These are phyloP conservation scores for Funneliformis mosseae DNA, from an alignment of 192 early-diverging fungal species.

Conservation along the genomic window DNA sequence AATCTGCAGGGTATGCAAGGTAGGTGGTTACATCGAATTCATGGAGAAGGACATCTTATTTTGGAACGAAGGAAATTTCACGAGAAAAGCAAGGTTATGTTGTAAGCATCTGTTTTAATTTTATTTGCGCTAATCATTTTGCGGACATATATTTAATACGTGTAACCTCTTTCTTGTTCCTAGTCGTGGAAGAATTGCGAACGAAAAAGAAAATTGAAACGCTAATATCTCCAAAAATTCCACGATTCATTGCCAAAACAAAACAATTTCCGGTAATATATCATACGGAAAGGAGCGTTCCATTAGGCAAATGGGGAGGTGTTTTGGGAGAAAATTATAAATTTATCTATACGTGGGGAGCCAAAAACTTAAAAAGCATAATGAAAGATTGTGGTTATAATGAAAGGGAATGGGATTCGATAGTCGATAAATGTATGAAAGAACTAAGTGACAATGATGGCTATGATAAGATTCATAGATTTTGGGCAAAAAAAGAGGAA, in stretches of 20 bases:
- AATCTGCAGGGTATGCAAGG: neutral
- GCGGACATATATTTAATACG: too few relatives aligned
- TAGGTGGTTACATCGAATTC: neutral
- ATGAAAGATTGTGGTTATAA: neutral
- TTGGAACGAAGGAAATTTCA: neutral
- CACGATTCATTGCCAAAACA: neutral
- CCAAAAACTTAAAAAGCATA: neutral
- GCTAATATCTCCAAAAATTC: neutral
- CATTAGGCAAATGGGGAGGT: neutral
- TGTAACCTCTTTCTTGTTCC: neutral
- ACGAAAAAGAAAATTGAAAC: neutral
- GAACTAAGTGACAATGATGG: neutral
- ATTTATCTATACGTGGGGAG: neutral
- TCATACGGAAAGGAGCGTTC: neutral
- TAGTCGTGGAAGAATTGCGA: neutral
- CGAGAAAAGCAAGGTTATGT: neutral
- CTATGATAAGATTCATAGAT: neutral
- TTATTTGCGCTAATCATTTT: neutral
- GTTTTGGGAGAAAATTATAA: neutral
- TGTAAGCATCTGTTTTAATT: neutral
- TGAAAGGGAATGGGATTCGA: neutral
- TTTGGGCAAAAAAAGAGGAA: neutral
- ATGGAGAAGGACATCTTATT: conserved; percentile 17
- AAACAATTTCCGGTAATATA: neutral
- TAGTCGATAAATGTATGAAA: neutral